Evolutionary conservation across 805 yeast genomes (phyloP).

Genomic region (Starmerella scarabaei): DNA sequence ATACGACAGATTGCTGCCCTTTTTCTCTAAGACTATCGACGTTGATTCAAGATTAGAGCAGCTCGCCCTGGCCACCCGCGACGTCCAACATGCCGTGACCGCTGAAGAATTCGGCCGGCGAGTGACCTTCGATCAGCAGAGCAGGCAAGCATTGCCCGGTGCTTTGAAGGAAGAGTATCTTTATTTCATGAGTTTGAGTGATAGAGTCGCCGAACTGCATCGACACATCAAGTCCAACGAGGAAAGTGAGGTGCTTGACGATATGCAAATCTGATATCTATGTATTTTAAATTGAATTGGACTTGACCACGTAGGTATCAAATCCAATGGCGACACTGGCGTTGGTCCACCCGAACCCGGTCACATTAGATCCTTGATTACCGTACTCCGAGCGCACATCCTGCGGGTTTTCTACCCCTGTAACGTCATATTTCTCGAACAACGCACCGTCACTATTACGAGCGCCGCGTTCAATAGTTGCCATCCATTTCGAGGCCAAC

Average conservation of each 20-base stretch:
- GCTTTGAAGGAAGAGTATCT: constrained; percentile 44
- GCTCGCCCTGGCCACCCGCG: constrained; percentile 25
- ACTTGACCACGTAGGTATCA: constrained; percentile 1
- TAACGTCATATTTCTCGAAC: constrained; percentile 89
- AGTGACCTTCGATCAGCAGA: constrained; percentile 15
- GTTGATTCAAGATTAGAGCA: constrained; percentile 25
- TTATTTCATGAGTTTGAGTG: constrained; percentile 60
- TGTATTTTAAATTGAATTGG: not conserved
- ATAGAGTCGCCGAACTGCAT: constrained; percentile 58
- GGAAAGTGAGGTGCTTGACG: constrained; percentile 13
- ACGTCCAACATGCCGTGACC: constrained; percentile 27
- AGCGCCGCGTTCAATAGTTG: constrained; percentile 63
- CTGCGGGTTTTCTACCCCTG: constrained; percentile 71
- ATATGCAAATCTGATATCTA: constrained; percentile 2
- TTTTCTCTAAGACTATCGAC: constrained; percentile 25
- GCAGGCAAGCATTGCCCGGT: constrained; percentile 13
- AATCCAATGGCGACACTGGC: constrained; percentile 43
- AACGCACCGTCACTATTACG: constrained; percentile 89
- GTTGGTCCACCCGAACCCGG: constrained; percentile 98
- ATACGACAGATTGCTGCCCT: constrained; percentile 26
- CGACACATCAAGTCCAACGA: constrained; percentile 28
- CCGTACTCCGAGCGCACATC: constrained; percentile 93
- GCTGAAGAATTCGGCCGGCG: constrained; percentile 24
- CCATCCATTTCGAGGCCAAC: constrained; percentile 77
- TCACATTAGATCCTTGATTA: constrained; percentile 91